Evolutionary conservation across 768 basidiomycete species (phyloP).

Genomic region (Agaricus blazei): DNA sequence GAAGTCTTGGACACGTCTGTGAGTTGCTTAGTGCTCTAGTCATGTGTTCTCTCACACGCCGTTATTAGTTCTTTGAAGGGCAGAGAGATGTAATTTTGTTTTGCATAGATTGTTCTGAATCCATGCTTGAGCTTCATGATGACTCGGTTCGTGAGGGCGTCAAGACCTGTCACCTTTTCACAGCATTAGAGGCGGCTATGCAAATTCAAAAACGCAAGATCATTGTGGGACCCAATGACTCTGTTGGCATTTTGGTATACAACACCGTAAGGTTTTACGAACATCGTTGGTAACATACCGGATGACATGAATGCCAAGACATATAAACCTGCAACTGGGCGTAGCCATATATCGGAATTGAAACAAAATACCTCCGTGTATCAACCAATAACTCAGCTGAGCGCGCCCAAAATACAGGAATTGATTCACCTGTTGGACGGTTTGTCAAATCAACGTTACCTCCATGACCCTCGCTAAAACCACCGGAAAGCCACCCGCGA

Average conservation of each 20-base stretch:
- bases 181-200: slow-evolving; percentile 78
- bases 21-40: slow-evolving; percentile 11
- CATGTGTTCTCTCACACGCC: slow-evolving; percentile 3
- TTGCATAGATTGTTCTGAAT: slow-evolving; percentile 89
- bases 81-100: slow-evolving; percentile 89
- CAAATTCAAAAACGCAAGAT: slow-evolving; percentile 90
- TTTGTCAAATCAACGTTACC: slow-evolving; percentile 25
- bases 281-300: neutral
- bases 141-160: slow-evolving; percentile 60
- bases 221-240: slow-evolving; percentile 81
- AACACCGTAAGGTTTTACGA: slow-evolving; percentile 67
- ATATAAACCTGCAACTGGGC: slow-evolving; percentile 33
- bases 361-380: slow-evolving; percentile 69
- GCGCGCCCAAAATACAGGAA: slow-evolving; percentile 76
- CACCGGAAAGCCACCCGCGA: slow-evolving; percentile 47
- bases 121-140: slow-evolving; percentile 75
- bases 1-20: slow-evolving; percentile 73
- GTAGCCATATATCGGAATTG: slow-evolving; percentile 47
- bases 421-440: slow-evolving; percentile 76
- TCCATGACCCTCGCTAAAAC: neutral
- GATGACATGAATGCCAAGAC: slow-evolving; percentile 26
- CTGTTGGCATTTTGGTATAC: slow-evolving; percentile 86
- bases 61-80: slow-evolving; percentile 55
- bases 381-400: slow-evolving; percentile 72
- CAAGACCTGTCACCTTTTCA: slow-evolving; percentile 71